Percentiles rank a stretch among this genome's conserved stretches.
phyloP scores from a whole-genome alignment of 176 grass and related monocot species.

The Oropetium thomaeum region DNA sequence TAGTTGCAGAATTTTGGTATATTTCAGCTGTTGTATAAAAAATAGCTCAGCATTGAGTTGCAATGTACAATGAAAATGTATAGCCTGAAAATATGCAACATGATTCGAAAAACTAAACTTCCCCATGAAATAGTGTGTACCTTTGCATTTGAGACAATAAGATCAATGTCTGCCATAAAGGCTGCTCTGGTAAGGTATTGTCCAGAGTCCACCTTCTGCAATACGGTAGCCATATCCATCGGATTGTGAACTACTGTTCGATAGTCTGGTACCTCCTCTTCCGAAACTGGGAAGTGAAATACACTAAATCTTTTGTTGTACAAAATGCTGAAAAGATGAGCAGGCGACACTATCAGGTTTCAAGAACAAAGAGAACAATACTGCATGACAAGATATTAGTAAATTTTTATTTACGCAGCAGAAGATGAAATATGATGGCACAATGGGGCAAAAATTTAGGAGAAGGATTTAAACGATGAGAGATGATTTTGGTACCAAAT shows the following conservation, averaged over 20 bases:
- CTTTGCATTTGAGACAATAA: slow-evolving; percentile 94
- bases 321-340: slow-evolving; percentile 66
- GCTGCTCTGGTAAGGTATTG: slow-evolving; percentile 57
- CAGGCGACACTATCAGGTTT: slow-evolving; percentile 19
- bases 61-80: not conserved
- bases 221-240: slow-evolving; percentile 93
- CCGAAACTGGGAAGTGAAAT: slow-evolving; percentile 89
- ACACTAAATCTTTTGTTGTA: slow-evolving; percentile 89
- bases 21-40: slow-evolving; percentile 3
- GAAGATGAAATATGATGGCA: not conserved
- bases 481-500: not conserved
- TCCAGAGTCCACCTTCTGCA: slow-evolving; percentile 86
- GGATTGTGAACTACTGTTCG: slow-evolving; percentile 73
- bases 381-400: not conserved
- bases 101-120: slow-evolving; percentile 9
- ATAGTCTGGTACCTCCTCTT: slow-evolving; percentile 95
- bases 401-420: not conserved
- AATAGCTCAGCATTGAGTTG: not conserved
- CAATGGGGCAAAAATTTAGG: not conserved
- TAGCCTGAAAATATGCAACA: slow-evolving; percentile 15
- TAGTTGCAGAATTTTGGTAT: slow-evolving; percentile 4
- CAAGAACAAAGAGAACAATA: slow-evolving; percentile 6
- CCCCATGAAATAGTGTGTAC: slow-evolving; percentile 38
- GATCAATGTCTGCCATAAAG: slow-evolving; percentile 89
- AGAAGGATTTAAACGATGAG: not conserved